Percentiles rank a stretch among this genome's conserved stretches.
phyloP scores from a whole-genome alignment of 2,329 filamentous ascomycete genomes.

The Teratosphaeria gauchensis region DNA sequence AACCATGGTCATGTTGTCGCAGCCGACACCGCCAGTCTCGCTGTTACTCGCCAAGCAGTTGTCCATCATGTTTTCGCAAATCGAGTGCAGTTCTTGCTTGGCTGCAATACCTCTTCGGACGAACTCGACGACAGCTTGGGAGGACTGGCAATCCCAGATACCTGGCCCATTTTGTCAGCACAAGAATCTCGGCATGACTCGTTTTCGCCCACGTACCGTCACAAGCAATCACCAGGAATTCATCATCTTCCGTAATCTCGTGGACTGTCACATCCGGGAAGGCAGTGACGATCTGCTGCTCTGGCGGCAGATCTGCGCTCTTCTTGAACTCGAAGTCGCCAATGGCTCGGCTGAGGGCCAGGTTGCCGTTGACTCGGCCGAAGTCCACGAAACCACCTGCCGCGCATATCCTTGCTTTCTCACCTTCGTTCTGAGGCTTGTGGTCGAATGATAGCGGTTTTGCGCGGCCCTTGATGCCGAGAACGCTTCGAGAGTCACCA shows the following conservation, averaged over 20 bases:
- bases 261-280: slow-evolving; percentile 91
- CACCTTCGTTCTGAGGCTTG: slow-evolving; percentile 96
- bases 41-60: slow-evolving; percentile 97
- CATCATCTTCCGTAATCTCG: slow-evolving; percentile 83
- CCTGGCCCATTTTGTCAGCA: slow-evolving; percentile 44
- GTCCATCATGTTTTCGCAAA: slow-evolving; percentile 99
- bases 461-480: slow-evolving; percentile 92
- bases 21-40: slow-evolving; percentile 93
- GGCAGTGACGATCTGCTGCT: slow-evolving; percentile 96
- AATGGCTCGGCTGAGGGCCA: slow-evolving; percentile 91
- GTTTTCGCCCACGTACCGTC: slow-evolving; percentile 56
- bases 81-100: slow-evolving; percentile 87
- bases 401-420: slow-evolving; percentile 91
- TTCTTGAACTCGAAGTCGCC: slow-evolving; percentile 99
- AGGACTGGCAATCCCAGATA: slow-evolving; percentile 99
- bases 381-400: slow-evolving; percentile 98
- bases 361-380: slow-evolving; percentile 94
- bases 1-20: slow-evolving; percentile 99
- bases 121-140: slow-evolving; percentile 93
- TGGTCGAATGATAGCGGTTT: slow-evolving; percentile 99
- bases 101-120: slow-evolving; percentile 91
- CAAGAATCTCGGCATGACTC: too few relatives aligned
- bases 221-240: slow-evolving; percentile 88
- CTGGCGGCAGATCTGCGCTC: slow-evolving; percentile 90
- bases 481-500: slow-evolving; percentile 86